Percentiles rank a stretch among this genome's conserved stretches.
phyloP scores from a whole-genome alignment of 345 rosid genomes.

The Anacardium occidentale region DNA sequence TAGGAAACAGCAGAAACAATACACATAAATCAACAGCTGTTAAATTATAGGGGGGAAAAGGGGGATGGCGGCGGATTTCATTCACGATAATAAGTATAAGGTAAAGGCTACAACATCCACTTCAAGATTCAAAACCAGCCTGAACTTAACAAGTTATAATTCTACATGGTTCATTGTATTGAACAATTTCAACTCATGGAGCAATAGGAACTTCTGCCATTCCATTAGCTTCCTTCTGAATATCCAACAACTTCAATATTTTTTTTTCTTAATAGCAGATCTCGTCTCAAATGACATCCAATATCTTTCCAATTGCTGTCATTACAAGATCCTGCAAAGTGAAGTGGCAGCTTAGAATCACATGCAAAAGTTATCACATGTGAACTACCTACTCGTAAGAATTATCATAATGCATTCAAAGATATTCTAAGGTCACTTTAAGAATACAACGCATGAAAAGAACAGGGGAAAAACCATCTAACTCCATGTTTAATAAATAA shows the following conservation, averaged over 20 bases:
- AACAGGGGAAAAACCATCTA: neutral
- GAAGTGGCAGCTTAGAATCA: neutral
- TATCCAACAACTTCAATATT: neutral
- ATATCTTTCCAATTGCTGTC: neutral
- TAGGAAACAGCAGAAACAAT: too few relatives aligned
- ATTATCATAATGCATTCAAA: neutral
- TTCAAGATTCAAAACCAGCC: neutral
- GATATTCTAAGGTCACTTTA: neutral
- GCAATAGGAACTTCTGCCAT: neutral
- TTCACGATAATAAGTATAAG: neutral
- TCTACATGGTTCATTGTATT: neutral
- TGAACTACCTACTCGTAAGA: neutral
- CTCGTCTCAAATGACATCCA: neutral
- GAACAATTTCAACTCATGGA: neutral
- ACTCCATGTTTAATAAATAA: neutral
- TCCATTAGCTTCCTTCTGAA: neutral
- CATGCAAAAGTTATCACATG: neutral
- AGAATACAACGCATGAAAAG: neutral
- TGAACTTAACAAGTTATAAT: neutral
- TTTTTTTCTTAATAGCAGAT: neutral
- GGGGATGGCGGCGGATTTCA: neutral
- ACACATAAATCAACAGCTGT: too few relatives aligned
- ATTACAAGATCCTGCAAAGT: neutral
- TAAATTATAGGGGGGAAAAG: too few relatives aligned
- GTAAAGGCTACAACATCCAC: neutral